Percentiles rank a stretch among this genome's conserved stretches.
Conservation (phyloP, 371 early-diverging fungal species). For the Polyrhizophydium stewartii region DNA sequence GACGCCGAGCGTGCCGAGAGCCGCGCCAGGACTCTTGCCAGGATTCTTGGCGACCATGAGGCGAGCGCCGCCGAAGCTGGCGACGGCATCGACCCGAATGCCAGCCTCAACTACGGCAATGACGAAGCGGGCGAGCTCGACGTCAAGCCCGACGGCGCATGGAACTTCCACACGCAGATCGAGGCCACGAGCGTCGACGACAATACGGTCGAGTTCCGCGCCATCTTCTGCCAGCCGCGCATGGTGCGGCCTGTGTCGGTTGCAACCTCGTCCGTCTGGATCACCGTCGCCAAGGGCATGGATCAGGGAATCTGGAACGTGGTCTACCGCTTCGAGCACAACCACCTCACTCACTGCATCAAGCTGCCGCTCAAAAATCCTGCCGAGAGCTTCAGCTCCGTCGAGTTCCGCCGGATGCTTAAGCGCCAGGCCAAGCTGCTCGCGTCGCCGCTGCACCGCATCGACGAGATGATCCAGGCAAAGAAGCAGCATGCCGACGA, state of each 20-base stretch:
- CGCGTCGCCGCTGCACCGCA: neutral
- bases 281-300: neutral
- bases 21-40: too few relatives aligned
- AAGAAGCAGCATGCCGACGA: neutral
- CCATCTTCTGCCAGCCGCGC: slow-evolving; percentile 1
- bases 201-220: neutral
- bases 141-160: neutral
- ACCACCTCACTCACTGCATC: neutral
- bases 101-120: too few relatives aligned
- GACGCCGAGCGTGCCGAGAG: too few relatives aligned
- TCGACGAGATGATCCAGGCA: neutral
- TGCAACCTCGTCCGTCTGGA: neutral
- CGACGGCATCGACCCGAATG: too few relatives aligned
- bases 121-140: too few relatives aligned
- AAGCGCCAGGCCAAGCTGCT: neutral
- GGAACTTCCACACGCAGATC: neutral
- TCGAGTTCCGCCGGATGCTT: neutral
- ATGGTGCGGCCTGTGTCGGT: neutral
- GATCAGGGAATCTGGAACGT: neutral
- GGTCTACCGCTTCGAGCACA: slow-evolving; percentile 1
- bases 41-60: too few relatives aligned
- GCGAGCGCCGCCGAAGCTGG: too few relatives aligned
- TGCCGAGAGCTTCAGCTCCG: neutral
- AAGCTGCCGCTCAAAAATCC: neutral
- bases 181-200: too few relatives aligned